Evolutionary conservation across 306 rosid genomes (phyloP).

Genomic region (Pyrus bretschneideri): DNA sequence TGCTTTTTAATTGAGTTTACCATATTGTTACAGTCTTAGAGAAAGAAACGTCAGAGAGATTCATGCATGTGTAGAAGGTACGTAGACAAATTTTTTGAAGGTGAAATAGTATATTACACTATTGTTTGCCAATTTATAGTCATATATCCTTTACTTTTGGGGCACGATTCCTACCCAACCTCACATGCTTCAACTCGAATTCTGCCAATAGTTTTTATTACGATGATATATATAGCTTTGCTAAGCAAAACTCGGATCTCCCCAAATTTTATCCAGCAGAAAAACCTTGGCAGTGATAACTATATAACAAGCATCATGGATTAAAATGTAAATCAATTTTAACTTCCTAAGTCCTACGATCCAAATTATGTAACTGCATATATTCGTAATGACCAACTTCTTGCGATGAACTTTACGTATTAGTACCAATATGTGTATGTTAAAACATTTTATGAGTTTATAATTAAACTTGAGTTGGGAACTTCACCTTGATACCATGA

Average conservation of each 20-base stretch:
- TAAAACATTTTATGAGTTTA: too few relatives aligned
- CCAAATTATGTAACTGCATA: not conserved
- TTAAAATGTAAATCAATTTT: not conserved
- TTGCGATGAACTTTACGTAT: too few relatives aligned
- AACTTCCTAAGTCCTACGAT: not conserved
- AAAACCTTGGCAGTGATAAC: not conserved
- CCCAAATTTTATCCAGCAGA: not conserved
- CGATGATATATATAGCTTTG: not conserved
- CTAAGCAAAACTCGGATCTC: constrained; percentile 1
- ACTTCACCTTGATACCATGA: too few relatives aligned
- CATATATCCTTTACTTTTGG: not conserved
- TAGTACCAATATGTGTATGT: too few relatives aligned
- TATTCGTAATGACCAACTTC: too few relatives aligned
- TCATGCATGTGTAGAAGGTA: not conserved
- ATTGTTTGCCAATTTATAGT: not conserved
- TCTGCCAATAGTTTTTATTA: not conserved
- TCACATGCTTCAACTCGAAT: not conserved
- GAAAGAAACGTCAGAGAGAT: too few relatives aligned
- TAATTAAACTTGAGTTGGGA: too few relatives aligned
- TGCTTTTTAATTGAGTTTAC: not conserved
- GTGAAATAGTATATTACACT: not conserved
- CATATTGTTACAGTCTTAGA: not conserved
- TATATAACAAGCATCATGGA: not conserved
- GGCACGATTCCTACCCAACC: not conserved
- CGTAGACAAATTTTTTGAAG: not conserved